Percentiles rank a stretch among this genome's conserved stretches.
These are phyloP conservation scores for Tripterygium wilfordii DNA, from an alignment of 177 flowering plant species.

Conservation along the genomic window DNA sequence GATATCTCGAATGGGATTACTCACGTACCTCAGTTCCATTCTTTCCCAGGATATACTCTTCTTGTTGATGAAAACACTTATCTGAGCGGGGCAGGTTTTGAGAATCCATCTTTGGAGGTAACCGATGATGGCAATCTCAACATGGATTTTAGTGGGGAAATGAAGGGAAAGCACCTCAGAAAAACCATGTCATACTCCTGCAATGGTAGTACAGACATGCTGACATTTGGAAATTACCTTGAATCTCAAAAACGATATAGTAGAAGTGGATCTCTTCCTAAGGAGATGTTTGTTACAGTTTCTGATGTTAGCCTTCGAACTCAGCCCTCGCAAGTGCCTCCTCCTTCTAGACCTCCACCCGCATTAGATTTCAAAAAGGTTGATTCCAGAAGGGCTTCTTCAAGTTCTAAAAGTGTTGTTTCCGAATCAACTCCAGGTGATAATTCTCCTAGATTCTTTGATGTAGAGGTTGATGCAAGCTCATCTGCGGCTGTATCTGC, in stretches of 20 bases:
- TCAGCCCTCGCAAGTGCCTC: constrained; percentile 67
- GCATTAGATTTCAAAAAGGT: constrained; percentile 26
- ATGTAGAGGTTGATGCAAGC: constrained; percentile 72
- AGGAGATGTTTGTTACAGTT: constrained; percentile 38
- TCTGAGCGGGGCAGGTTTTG: constrained; percentile 8
- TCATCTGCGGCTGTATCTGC: constrained; percentile 65
- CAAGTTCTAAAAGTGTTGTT: constrained; percentile 18
- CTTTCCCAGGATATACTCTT: constrained; percentile 30
- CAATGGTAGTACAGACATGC: constrained; percentile 10
- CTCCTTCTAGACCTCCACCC: constrained; percentile 88
- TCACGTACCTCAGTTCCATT: constrained; percentile 19
- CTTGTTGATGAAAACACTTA: constrained; percentile 19
- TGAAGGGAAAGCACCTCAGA: constrained; percentile 23
- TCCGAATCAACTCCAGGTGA: constrained; percentile 28
- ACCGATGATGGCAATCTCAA: constrained; percentile 20
- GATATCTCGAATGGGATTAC: constrained; percentile 22
- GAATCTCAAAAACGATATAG: constrained; percentile 17
- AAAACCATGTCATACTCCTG: constrained; percentile 25
- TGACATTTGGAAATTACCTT: constrained; percentile 17
- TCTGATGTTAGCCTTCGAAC: constrained; percentile 75
- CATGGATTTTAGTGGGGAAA: constrained; percentile 19
- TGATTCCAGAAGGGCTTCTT: constrained; percentile 16
- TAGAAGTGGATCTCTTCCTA: constrained; percentile 19
- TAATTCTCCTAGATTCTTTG: constrained; percentile 50
- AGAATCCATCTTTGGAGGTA: constrained; percentile 9